phyloP scores from a whole-genome alignment of 495 filamentous ascomycete genomes.

The Penicillium fimorum region DNA sequence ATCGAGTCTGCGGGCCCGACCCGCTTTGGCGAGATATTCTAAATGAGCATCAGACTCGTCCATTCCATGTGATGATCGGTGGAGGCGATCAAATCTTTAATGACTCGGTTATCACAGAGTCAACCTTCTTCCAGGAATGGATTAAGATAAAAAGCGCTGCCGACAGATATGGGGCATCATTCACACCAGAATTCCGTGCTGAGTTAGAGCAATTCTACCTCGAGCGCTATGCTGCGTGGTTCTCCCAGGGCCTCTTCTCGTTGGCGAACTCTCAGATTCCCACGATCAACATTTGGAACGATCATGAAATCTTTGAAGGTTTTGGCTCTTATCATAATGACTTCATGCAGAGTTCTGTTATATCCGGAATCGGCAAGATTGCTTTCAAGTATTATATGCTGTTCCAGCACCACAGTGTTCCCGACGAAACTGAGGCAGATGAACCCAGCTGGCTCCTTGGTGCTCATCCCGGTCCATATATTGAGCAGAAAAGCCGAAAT shows the following conservation, averaged over 20 bases:
- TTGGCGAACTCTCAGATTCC: slow-evolving; percentile 93
- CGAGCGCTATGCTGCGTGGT: slow-evolving; percentile 84
- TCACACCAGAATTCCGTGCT: slow-evolving; percentile 73
- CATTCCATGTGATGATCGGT: slow-evolving; percentile 98
- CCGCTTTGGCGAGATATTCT: slow-evolving; percentile 95
- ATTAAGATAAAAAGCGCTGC: slow-evolving; percentile 73
- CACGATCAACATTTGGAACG: slow-evolving; percentile 98
- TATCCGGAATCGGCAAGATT: slow-evolving; percentile 82
- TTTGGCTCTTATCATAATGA: slow-evolving; percentile 90
- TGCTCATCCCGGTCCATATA: slow-evolving; percentile 79
- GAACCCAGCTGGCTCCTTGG: slow-evolving; percentile 94
- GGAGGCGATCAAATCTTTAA: slow-evolving; percentile 98
- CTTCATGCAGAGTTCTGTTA: slow-evolving; percentile 89
- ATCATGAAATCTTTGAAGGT: slow-evolving; percentile 97
- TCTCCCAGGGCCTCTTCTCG: slow-evolving; percentile 90
- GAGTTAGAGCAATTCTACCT: slow-evolving; percentile 88
- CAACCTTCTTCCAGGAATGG: slow-evolving; percentile 76
- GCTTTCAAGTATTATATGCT: slow-evolving; percentile 98
- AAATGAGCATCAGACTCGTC: slow-evolving; percentile 85
- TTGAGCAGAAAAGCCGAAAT: slow-evolving; percentile 78
- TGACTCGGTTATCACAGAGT: slow-evolving; percentile 73
- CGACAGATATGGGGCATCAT: slow-evolving; percentile 71
- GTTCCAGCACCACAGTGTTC: slow-evolving; percentile 91
- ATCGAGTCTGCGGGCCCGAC: slow-evolving; percentile 85
- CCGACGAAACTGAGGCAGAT: slow-evolving; percentile 70